Percentiles rank a stretch among this genome's conserved stretches.
These are phyloP conservation scores for Magnusiomyces starmeri DNA, from an alignment of 1,139 yeast genomes.

Conservation along the genomic window DNA sequence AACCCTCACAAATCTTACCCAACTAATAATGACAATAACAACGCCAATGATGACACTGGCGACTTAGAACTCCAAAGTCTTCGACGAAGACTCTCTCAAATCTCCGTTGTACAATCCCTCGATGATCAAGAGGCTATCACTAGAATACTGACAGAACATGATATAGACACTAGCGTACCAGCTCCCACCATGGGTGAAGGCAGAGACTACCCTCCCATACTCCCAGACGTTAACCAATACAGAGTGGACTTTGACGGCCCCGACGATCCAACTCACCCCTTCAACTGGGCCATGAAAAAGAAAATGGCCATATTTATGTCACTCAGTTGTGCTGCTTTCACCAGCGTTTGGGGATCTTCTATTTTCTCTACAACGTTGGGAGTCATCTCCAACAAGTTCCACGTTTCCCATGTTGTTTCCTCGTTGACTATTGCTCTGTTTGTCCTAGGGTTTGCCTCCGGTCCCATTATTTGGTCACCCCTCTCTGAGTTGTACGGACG, in stretches of 20 bases:
- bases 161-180: not conserved
- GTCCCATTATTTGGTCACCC: constrained; percentile 80
- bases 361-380: constrained; percentile 36
- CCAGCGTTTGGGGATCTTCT: constrained; percentile 40
- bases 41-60: not conserved
- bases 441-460: constrained; percentile 75
- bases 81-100: not conserved
- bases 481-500: constrained; percentile 71
- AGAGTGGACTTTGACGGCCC: constrained; percentile 49
- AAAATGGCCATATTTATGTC: constrained; percentile 27
- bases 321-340: constrained; percentile 31
- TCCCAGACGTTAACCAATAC: constrained; percentile 42
- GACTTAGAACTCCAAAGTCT: not conserved
- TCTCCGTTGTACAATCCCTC: not conserved
- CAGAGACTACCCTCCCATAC: constrained; percentile 42
- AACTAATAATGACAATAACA: not conserved
- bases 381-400: constrained; percentile 27
- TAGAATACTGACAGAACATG: not conserved
- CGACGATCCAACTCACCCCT: constrained; percentile 45
- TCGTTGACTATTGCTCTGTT: constrained; percentile 58
- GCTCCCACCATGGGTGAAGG: constrained; percentile 39
- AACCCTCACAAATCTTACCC: no score
- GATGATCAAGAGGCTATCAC: not conserved
- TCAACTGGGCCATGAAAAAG: constrained; percentile 38
- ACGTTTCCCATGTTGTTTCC: constrained; percentile 30